Percentiles rank a stretch among this genome's conserved stretches.
Evolutionary conservation across 768 basidiomycete genomes (phyloP).

Genomic region (Tremella yokohamensis): DNA sequence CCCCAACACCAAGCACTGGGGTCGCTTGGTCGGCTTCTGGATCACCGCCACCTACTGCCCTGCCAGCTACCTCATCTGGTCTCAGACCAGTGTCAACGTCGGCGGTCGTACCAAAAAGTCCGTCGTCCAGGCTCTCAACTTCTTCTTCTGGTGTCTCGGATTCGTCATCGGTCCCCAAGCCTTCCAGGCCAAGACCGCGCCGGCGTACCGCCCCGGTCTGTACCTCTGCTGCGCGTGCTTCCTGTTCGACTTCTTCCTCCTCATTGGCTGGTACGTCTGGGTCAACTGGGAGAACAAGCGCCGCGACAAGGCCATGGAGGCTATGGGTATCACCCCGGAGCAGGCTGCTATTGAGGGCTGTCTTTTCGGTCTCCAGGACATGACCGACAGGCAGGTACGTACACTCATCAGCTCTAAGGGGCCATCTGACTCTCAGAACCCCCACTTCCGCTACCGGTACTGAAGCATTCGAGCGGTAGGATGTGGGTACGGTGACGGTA

Average conservation of each 20-base stretch:
- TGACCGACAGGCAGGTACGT: constrained; percentile 20
- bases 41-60: constrained; percentile 16
- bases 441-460: constrained; percentile 20
- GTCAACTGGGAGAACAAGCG: constrained; percentile 17
- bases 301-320: constrained; percentile 9
- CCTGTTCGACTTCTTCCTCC: constrained; percentile 3
- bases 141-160: constrained; percentile 19
- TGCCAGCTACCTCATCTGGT: constrained; percentile 16
- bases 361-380: constrained; percentile 15
- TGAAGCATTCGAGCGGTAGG: not conserved
- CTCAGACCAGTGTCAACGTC: constrained; percentile 14
- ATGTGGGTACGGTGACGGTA: too few species aligned
- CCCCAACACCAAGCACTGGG: constrained; percentile 13
- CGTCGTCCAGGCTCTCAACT: constrained; percentile 12
- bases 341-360: constrained; percentile 15
- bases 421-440: constrained; percentile 11
- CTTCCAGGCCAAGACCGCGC: constrained; percentile 22
- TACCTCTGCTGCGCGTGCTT: constrained; percentile 19
- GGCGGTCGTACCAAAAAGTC: constrained; percentile 22
- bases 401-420: not conserved
- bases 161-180: constrained; percentile 25
- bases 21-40: constrained; percentile 25
- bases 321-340: constrained; percentile 12
- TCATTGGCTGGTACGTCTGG: constrained; percentile 15
- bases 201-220: constrained; percentile 20